Percentiles rank a stretch among this genome's conserved stretches.
Conservation (phyloP, 495 filamentous ascomycete species). For the Neurospora sp. region DNA sequence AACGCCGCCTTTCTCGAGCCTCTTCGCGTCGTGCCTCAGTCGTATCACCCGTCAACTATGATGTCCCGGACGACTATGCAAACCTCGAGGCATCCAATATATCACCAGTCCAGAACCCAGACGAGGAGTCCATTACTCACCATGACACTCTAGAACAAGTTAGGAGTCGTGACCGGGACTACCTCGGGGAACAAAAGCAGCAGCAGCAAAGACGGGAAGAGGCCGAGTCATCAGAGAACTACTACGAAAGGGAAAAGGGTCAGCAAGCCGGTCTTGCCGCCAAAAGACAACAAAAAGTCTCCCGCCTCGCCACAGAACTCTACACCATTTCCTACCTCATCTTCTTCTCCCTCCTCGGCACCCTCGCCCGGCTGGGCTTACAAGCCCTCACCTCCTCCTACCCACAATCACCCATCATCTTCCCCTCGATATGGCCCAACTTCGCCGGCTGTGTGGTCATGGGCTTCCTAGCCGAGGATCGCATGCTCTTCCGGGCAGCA, state of each 20-base stretch:
- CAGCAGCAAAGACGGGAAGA: slow-evolving; percentile 1
- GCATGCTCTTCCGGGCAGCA: slow-evolving; percentile 58
- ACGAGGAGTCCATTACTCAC: slow-evolving; percentile 22
- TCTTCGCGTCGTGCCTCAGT: slow-evolving; percentile 1
- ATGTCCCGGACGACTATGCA: slow-evolving; percentile 37
- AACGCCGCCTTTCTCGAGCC: neutral
- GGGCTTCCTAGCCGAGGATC: slow-evolving; percentile 74
- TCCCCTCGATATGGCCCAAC: slow-evolving; percentile 80
- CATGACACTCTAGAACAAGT: slow-evolving; percentile 21
- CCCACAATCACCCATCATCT: slow-evolving; percentile 62
- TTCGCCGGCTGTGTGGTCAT: slow-evolving; percentile 74
- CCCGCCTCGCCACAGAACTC: slow-evolving; percentile 55
- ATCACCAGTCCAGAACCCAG: slow-evolving; percentile 35
- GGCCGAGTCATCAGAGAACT: slow-evolving; percentile 4
- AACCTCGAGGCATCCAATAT: slow-evolving; percentile 38
- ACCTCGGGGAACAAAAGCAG: slow-evolving; percentile 3
- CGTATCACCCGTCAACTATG: slow-evolving; percentile 20
- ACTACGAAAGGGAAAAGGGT: neutral
- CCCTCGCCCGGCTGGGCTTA: slow-evolving; percentile 72
- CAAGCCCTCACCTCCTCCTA: slow-evolving; percentile 76
- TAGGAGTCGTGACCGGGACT: slow-evolving; percentile 16
- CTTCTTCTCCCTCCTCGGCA: slow-evolving; percentile 80
- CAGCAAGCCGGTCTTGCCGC: neutral
- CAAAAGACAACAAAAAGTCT: slow-evolving; percentile 17
- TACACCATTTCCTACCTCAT: slow-evolving; percentile 75